Evolutionary conservation across 495 filamentous ascomycete genomes (phyloP).

Genomic region (Tuber magnatum): DNA sequence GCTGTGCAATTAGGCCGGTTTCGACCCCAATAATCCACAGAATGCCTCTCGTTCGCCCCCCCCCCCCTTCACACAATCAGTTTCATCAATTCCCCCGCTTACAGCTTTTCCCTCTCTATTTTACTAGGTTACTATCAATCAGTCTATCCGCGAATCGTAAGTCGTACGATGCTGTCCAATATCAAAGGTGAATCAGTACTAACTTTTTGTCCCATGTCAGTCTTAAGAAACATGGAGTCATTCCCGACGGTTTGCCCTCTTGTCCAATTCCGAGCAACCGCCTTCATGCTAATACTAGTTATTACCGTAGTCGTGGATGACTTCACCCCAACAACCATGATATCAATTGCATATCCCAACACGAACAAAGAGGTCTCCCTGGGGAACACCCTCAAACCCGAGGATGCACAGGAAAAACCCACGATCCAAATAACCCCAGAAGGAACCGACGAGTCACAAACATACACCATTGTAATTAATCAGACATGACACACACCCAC

Average conservation of each 20-base stretch:
- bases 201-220: slow-evolving; percentile 39
- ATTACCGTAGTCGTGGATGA: slow-evolving; percentile 55
- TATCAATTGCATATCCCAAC: slow-evolving; percentile 50
- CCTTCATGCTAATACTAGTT: background rate
- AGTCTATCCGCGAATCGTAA: slow-evolving; percentile 38
- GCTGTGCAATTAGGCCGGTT: slow-evolving; percentile 19
- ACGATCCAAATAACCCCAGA: slow-evolving; percentile 45
- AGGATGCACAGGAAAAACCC: slow-evolving; percentile 49
- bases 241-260: slow-evolving; percentile 48
- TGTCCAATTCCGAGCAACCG: background rate
- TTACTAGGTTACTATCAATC: slow-evolving; percentile 37
- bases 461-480: slow-evolving; percentile 32
- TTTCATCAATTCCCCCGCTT: background rate
- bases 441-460: slow-evolving; percentile 21
- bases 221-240: slow-evolving; percentile 55
- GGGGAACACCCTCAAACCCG: slow-evolving; percentile 56
- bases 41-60: slow-evolving; percentile 35
- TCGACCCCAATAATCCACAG: slow-evolving; percentile 32
- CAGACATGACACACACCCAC: slow-evolving; percentile 4
- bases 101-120: background rate
- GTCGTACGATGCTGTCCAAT: background rate
- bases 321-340: slow-evolving; percentile 52
- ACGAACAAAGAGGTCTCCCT: slow-evolving; percentile 47
- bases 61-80: no score
- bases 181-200: slow-evolving; percentile 3